Percentiles rank a stretch among this genome's conserved stretches.
phyloP scores from a whole-genome alignment of 305 asterid species.

The Solanum hybrid region DNA sequence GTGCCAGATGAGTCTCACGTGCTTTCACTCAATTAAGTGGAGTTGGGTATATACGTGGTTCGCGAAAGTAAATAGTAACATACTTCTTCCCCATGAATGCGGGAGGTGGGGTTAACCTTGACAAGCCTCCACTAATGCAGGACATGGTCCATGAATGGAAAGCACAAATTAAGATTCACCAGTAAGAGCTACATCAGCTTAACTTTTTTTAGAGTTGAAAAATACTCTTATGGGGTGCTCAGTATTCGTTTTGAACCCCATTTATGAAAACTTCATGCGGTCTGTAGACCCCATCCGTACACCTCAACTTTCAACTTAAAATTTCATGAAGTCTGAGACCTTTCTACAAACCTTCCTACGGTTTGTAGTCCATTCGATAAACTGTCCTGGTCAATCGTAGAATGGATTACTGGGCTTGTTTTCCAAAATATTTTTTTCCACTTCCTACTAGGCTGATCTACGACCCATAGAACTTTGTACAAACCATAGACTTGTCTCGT shows the following conservation, averaged over 20 bases:
- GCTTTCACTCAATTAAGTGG: neutral
- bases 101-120: neutral
- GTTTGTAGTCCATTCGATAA: too few species aligned
- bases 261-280: neutral
- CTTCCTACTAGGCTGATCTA: neutral
- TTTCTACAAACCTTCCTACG: too few species aligned
- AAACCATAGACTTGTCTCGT: neutral
- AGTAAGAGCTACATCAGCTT: too few species aligned
- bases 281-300: neutral
- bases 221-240: neutral
- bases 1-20: neutral
- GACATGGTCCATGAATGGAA: neutral
- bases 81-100: neutral
- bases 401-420: neutral
- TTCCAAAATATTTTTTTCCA: neutral
- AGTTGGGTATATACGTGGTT: neutral
- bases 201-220: neutral
- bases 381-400: too few species aligned
- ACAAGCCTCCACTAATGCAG: neutral
- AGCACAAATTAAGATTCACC: neutral
- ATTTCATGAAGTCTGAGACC: too few species aligned
- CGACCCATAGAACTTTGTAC: neutral
- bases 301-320: neutral
- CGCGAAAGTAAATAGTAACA: neutral
- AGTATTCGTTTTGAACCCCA: neutral